Base-by-base conservation (phyloP, 805 yeast species). In the Kazachstania taianensis region DNA sequence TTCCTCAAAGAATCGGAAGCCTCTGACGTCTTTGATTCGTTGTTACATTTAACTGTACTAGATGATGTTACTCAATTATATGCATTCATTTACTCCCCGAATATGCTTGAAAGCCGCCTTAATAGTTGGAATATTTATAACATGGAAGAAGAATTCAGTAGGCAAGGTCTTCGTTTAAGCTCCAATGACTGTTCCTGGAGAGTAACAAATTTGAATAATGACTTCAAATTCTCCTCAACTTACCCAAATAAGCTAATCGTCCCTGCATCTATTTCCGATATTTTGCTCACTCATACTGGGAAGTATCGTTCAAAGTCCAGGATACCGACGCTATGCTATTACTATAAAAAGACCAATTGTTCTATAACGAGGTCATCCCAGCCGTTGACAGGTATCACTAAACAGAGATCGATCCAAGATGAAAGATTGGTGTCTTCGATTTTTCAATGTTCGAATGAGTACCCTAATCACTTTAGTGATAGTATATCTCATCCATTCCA, bases 331-430 rank as follows among this genome's bases (percentile, higher is more conserved):
- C 60, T 92, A 28, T 72, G 87, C 2, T 92, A 86, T 57, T 78
- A 72, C 50, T 82, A 86, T 55, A 58, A 70, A 33, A 61, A 68
- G 30, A 84, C 75, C 46, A 76, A 78, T 1, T 78, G 92, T 50
- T 71, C 92, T 1, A 85, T 92, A 13, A 78, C 92, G 1, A 66
- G 98, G 39, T 83, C 95, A 48, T 69, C 96, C 2, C 98, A 92
- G 61, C 98, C 98, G 0, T 59, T 89, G 44, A 87, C 87, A 1
- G 97, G 98, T 0, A 49, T 92, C 13, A 86, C 84, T 40, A 94
- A 86, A 53, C 75, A 78, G 44, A 63, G 97, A 33, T 85, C 94
- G 2, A 68, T 83, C 19, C 98, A 92, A 57, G 98, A 92, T 64
- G 98, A 92, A 54, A 78, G 75, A 43, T 59, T 92, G 24, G 67